Evolutionary conservation across 2,329 filamentous ascomycete genomes (phyloP), one percentile per base, ranked within the genome.

Genomic region (Colletotrichum sp.): DNA sequence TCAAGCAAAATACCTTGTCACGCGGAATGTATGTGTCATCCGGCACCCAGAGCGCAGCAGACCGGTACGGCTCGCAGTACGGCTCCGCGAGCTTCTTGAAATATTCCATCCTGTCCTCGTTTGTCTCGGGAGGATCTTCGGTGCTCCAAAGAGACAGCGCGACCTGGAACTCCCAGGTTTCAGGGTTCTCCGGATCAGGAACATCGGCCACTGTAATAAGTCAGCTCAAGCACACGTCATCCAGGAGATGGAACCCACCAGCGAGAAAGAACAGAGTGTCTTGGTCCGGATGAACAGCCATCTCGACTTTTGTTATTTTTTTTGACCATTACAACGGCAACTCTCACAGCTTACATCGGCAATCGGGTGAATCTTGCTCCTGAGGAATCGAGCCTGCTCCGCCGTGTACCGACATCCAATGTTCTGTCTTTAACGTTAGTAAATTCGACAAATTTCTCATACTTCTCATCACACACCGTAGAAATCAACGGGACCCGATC

Each of bases 161-260:
- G 8, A 58, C 55, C 26, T 58, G 55, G 55, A 58, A 58, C 5
- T 58, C 55, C 55, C 55, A 58, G 16, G 55, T 58, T 58, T 58
- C n/a, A 8, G 55, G 55, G 15, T 58, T 15, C 16, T 58, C 26
- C 0, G 55, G 55, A 28, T 58, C 24, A 28, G 55, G 55, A 16
- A 58, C 55, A 58, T 28, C 55, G 8, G 55, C 55, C 55, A 58
- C 55, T 58, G n/a, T 52, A 7, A 52, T 4, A 52, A 21, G 43
- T 52, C n/a, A 52, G 43, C 43, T 52, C 12, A 24, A 8, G 10
- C n/a, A 52, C 10, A 52, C 4, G 8, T 28, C 43, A 3, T 16
- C 24, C 55, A 58, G 16, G 55, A 26, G 21, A 28, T 13, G 24
- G 9, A 26, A 58, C 24, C 21, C 26, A 28, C 55, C 21, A 18